Evolutionary conservation across 2,329 filamentous ascomycete species (phyloP).

Genomic region (Alternaria sp.): DNA sequence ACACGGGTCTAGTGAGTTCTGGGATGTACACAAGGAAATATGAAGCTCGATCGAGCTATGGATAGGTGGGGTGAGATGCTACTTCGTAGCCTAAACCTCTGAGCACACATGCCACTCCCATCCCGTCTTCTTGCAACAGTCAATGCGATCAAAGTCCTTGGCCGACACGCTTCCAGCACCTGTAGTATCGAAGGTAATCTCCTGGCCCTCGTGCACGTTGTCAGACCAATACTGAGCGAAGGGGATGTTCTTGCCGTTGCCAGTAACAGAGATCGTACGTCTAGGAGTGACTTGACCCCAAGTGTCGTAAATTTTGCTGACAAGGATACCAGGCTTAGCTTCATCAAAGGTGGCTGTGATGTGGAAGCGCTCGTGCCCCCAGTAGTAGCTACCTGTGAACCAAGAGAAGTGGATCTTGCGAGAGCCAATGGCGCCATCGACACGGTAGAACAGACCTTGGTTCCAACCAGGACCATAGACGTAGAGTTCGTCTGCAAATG

Average conservation of each 20-base stretch:
- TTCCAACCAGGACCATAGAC: too few relatives aligned
- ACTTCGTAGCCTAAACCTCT: neutral
- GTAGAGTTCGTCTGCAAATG: too few relatives aligned
- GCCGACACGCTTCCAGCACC: neutral
- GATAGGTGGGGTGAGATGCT: neutral
- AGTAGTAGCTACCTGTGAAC: too few relatives aligned
- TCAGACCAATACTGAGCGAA: fast-evolving
- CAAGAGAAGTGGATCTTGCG: too few relatives aligned
- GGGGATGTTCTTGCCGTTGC: neutral
- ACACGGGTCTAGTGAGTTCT: neutral
- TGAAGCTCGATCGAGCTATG: neutral
- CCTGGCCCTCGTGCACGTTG: neutral
- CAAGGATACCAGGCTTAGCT: neutral
- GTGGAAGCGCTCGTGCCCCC: too few relatives aligned
- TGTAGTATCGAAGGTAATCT: neutral
- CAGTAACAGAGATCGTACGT: neutral
- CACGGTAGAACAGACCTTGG: too few relatives aligned
- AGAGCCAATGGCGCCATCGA: too few relatives aligned
- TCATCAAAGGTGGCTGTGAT: neutral
- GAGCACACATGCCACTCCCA: conserved; percentile 1
- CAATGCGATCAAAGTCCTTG: neutral
- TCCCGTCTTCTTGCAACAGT: neutral
- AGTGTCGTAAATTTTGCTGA: neutral
- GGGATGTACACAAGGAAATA: neutral
- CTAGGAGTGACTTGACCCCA: neutral